Conservation (phyloP, 2,329 filamentous ascomycete genomes). For the Sclerotinia sclerotiorum region DNA sequence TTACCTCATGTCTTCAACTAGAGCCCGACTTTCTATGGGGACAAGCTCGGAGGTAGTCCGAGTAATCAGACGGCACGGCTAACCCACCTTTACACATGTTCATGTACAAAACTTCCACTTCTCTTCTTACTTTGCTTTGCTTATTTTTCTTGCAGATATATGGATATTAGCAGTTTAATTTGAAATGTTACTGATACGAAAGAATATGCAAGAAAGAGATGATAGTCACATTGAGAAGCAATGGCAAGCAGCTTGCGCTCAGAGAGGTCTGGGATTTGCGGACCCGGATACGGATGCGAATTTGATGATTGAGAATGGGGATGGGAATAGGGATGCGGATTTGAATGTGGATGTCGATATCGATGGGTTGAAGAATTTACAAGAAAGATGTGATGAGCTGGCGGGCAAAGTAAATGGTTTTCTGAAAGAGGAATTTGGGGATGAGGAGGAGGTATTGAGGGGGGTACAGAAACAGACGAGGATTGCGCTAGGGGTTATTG, state of each 20-base stretch:
- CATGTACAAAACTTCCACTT: neutral
- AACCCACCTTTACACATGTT: neutral
- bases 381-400: conserved; percentile 33
- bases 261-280: neutral
- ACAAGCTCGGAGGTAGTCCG: neutral
- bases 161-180: neutral
- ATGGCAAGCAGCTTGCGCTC: conserved; percentile 17
- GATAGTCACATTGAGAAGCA: conserved; percentile 15
- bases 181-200: neutral
- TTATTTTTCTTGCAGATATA: conserved; percentile 3
- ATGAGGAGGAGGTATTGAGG: conserved; percentile 32
- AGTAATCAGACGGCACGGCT: neutral
- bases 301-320: neutral
- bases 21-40: neutral
- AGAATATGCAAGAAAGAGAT: conserved; percentile 6
- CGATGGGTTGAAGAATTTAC: neutral
- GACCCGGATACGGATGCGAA: neutral
- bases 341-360: neutral
- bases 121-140: neutral
- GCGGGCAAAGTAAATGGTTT: conserved; percentile 36
- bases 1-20: conserved; percentile 8
- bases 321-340: neutral
- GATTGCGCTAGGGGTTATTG: conserved; percentile 69
- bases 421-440: conserved; percentile 32
- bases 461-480: conserved; percentile 70